Conservation (phyloP, 164 flowering plant genomes). For the Magnolia kwangsiensis region DNA sequence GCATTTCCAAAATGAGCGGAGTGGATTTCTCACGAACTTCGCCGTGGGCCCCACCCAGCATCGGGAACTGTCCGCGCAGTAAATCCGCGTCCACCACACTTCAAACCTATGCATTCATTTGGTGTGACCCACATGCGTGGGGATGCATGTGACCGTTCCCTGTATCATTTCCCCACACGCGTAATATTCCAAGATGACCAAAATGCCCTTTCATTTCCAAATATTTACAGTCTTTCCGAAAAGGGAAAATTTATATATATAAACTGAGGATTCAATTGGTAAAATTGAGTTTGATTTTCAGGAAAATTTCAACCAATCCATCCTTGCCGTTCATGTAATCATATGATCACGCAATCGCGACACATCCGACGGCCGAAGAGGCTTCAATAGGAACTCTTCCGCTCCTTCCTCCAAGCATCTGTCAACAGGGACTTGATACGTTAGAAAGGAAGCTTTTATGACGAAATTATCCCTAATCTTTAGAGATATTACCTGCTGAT, state of each 20-base stretch:
- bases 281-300: neutral
- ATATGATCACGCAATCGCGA: constrained; percentile 30
- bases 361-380: constrained; percentile 60
- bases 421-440: neutral
- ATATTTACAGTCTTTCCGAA: neutral
- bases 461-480: too few species aligned
- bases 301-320: neutral
- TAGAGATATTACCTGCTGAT: constrained; percentile 40
- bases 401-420: constrained; percentile 85
- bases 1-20: too few species aligned
- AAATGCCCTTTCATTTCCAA: neutral
- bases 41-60: too few species aligned
- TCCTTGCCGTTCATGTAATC: neutral
- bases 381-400: constrained; percentile 65
- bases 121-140: too few species aligned
- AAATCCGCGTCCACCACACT: too few species aligned
- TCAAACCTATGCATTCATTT: too few species aligned
- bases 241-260: neutral
- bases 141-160: too few species aligned
- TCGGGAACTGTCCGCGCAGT: too few species aligned
- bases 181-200: too few species aligned
- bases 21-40: too few species aligned
- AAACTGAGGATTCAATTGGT: neutral
- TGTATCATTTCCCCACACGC: too few species aligned
- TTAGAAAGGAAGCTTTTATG: too few species aligned